Evolutionary conservation across 768 basidiomycete genomes (phyloP), one percentile per base, ranked within the genome.

Genomic region (Russula foetens): DNA sequence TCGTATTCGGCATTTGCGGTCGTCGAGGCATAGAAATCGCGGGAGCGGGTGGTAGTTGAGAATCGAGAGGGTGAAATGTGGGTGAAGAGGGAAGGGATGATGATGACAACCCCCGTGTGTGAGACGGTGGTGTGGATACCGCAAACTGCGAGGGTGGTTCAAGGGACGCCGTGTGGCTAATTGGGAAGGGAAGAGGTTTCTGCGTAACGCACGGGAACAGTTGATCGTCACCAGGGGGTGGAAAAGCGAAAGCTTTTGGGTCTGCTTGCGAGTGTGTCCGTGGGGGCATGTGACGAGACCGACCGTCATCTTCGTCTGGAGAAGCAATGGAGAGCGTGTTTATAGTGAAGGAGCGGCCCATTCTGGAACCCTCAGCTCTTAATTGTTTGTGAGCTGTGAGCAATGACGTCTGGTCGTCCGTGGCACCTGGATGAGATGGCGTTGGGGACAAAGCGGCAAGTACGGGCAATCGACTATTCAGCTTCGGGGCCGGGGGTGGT

Each of bases 1-100:
- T 61, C 19, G 67, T 58, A 43, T 47, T 63, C 29, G 66, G 69
- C 65, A 67, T 68, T 58, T 60, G 68, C 41, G 67, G 67, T 12
- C 63, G 70, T 26, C 59, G 63, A 33, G 64, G 69, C 6, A 64
- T 50, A 21, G 56, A 47, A 39, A 45, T 33, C 12, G 41, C 33
- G 29, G 55, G 55, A 11, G 35, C 43, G 19, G 65, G 26, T 24
- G 53, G 43, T n/a, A 26, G 41, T 28, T 50, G 48, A 28, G 41
- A 15, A 46, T 57, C 44, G 26, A n/a, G 19, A 7, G 60, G 44
- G 12, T 19, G n/a, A 21, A 19, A 24, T n/a, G 31, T 2, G 17
- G n/a, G 24, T 38, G 55, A 50, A 26, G 45, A 24, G 23, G 60
- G 17, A 21, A 35, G 14, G 15, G 60, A 39, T 41, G 26, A 19